phyloP scores from a whole-genome alignment of 1,284 basidiomycete species.

The Leccinum subfulvum region DNA sequence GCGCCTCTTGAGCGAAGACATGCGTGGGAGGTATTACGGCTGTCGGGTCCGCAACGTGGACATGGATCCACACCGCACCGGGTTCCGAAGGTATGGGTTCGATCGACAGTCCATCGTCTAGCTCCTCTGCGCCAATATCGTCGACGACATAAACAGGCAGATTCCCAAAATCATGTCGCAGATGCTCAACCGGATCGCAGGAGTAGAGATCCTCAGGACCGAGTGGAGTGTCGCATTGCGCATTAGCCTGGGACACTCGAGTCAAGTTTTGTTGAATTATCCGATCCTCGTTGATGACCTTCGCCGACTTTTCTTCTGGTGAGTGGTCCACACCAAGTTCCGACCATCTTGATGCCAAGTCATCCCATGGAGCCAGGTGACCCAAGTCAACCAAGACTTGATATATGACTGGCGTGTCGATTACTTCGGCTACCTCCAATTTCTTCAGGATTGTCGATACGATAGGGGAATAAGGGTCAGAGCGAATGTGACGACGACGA shows the following conservation, averaged over 20 bases:
- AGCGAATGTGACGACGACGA: slow-evolving; percentile 59
- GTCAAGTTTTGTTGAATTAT: slow-evolving; percentile 34
- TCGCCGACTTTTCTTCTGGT: slow-evolving; percentile 34
- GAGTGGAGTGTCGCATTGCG: slow-evolving; percentile 30
- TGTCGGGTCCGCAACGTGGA: slow-evolving; percentile 94
- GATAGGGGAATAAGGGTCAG: slow-evolving; percentile 57
- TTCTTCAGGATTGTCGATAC: slow-evolving; percentile 64
- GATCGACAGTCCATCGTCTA: slow-evolving; percentile 93
- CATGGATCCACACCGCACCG: slow-evolving; percentile 77
- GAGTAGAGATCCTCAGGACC: slow-evolving; percentile 60
- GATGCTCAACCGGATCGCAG: slow-evolving; percentile 56
- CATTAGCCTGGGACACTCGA: slow-evolving; percentile 5
- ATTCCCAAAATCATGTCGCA: slow-evolving; percentile 85
- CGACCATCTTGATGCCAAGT: slow-evolving; percentile 43
- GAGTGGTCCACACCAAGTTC: slow-evolving; percentile 36
- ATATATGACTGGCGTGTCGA: slow-evolving; percentile 42
- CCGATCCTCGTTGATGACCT: slow-evolving; percentile 33
- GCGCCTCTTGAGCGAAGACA: slow-evolving; percentile 55
- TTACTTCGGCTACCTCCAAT: slow-evolving; percentile 36
- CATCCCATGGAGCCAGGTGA: slow-evolving; percentile 73
- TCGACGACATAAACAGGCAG: slow-evolving; percentile 90
- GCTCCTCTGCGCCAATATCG: slow-evolving; percentile 76
- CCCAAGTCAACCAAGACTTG: slow-evolving; percentile 66
- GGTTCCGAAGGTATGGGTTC: slow-evolving; percentile 61
- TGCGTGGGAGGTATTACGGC: slow-evolving; percentile 73